These are phyloP conservation scores for Podospora conica DNA, from an alignment of 495 filamentous ascomycete genomes.

Conservation along the genomic window DNA sequence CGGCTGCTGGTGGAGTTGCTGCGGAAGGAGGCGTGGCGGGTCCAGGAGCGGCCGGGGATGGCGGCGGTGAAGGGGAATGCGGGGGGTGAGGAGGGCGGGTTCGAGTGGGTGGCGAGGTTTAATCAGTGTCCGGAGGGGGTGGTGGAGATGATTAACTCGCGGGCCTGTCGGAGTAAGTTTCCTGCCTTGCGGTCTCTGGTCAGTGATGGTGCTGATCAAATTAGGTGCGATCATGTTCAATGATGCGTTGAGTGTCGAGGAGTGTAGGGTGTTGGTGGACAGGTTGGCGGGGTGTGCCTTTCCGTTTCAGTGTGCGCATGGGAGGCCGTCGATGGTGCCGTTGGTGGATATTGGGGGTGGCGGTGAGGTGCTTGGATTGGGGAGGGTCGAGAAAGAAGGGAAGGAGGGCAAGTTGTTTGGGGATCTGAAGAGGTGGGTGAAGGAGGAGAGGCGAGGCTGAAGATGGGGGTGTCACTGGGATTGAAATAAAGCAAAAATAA, in stretches of 20 bases:
- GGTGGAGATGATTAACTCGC: slow-evolving; percentile 82
- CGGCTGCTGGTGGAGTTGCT: slow-evolving; percentile 63
- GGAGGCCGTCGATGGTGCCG: slow-evolving; percentile 71
- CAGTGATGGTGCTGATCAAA: slow-evolving; percentile 1
- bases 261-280: slow-evolving; percentile 60
- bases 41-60: slow-evolving; percentile 25
- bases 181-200: background rate
- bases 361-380: background rate
- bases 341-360: slow-evolving; percentile 50
- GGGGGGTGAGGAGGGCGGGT: slow-evolving; percentile 5
- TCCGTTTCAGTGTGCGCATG: slow-evolving; percentile 92
- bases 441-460: background rate
- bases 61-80: background rate
- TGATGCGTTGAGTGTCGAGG: slow-evolving; percentile 56
- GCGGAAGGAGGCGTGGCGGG: slow-evolving; percentile 65
- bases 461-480: background rate
- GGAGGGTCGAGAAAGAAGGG: background rate
- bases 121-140: slow-evolving; percentile 67
- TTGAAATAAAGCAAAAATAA: background rate
- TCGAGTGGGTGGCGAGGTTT: slow-evolving; percentile 53
- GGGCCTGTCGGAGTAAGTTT: slow-evolving; percentile 67
- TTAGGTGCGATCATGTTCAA: slow-evolving; percentile 92
- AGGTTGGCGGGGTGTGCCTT: slow-evolving; percentile 65
- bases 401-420: slow-evolving; percentile 1
- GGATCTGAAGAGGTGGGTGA: slow-evolving; percentile 11